Conservation (phyloP, 2,329 filamentous ascomycete species). For the Endoconidiophora polonica region DNA sequence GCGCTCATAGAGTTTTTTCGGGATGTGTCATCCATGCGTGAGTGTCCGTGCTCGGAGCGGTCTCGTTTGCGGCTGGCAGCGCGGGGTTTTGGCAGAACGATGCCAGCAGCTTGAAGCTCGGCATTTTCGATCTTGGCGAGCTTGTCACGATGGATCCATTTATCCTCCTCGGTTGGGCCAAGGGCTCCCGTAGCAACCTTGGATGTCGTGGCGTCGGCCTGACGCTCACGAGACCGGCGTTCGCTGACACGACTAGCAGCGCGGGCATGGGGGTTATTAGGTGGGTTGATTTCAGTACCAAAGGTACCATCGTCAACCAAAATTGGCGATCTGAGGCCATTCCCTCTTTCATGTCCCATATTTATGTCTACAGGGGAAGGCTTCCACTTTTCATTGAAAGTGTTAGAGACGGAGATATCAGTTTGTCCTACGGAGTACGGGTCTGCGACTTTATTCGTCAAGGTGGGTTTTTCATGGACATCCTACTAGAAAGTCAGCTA, state of each 20-base stretch:
- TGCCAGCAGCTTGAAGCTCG: constrained; percentile 64
- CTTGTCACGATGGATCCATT: constrained; percentile 80
- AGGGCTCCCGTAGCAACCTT: neutral
- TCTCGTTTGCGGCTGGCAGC: constrained; percentile 30
- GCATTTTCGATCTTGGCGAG: constrained; percentile 64
- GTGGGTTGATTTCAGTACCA: constrained; percentile 4
- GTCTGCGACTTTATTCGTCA: neutral
- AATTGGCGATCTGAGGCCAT: constrained; percentile 8
- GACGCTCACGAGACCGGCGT: constrained; percentile 10
- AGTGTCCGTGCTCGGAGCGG: constrained; percentile 12
- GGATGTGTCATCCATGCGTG: constrained; percentile 12
- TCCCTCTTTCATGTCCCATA: constrained; percentile 3
- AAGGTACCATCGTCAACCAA: constrained; percentile 8
- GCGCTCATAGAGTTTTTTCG: constrained; percentile 21
- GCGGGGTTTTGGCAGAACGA: constrained; percentile 39
- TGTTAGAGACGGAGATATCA: neutral
- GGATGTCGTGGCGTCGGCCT: neutral
- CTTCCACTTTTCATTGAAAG: constrained; percentile 2
- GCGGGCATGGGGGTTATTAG: neutral
- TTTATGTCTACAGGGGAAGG: constrained; percentile 6
- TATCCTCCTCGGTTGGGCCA: constrained; percentile 38
- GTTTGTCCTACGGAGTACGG: neutral
- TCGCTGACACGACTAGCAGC: constrained; percentile 12
- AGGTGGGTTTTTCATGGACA: neutral
- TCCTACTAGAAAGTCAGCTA: constrained; percentile 5